Evolutionary conservation across 202 grass and related monocot species (phyloP).

Genomic region (Elaeis oleifera): DNA sequence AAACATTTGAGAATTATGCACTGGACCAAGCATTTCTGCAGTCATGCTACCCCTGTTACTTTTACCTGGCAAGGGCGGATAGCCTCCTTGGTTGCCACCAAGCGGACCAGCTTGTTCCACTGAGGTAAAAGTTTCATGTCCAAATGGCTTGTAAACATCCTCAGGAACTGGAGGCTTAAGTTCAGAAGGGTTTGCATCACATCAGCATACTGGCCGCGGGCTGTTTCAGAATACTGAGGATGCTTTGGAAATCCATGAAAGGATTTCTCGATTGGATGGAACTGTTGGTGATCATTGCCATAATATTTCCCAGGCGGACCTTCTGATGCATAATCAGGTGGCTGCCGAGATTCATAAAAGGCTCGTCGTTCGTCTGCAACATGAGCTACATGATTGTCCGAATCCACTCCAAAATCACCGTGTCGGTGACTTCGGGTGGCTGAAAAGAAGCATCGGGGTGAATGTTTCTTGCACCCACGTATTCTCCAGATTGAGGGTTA

Average conservation of each 20-base stretch:
- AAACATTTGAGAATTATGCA: constrained; percentile 17
- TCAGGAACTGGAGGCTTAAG: background rate
- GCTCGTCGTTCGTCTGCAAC: background rate
- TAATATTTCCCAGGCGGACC: constrained; percentile 25
- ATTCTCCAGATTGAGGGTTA: constrained; percentile 1
- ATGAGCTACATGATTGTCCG: background rate
- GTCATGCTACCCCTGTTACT: background rate
- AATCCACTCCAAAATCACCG: background rate
- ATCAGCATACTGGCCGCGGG: constrained; percentile 13
- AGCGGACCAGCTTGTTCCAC: constrained; percentile 1
- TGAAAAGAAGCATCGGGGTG: constrained; percentile 3
- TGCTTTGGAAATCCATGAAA: background rate
- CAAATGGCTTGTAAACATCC: background rate
- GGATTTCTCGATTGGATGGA: constrained; percentile 1
- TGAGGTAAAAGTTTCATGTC: background rate
- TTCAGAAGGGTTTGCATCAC: background rate
- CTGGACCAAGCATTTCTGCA: background rate
- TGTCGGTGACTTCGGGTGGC: constrained; percentile 15
- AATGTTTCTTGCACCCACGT: background rate
- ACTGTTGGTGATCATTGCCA: constrained; percentile 16
- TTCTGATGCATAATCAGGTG: constrained; percentile 17
- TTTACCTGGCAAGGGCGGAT: background rate
- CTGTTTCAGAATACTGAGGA: constrained; percentile 11
- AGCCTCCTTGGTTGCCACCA: background rate
- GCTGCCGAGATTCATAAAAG: constrained; percentile 4